phyloP scores from a whole-genome alignment of 257 asterid species.

The Nicotiana obtusifolia region DNA sequence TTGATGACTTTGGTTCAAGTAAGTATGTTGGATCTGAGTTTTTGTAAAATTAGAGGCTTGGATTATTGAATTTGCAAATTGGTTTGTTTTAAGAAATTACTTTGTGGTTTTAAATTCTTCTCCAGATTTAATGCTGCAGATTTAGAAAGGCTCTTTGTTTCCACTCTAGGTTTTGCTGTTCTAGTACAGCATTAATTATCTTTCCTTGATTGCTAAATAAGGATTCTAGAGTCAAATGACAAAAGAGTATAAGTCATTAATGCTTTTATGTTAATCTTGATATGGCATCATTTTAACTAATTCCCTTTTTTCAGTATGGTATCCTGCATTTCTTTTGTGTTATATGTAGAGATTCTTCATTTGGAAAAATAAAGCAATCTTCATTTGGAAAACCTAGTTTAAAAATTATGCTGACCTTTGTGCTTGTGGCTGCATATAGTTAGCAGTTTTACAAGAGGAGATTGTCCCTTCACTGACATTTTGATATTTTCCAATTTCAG shows the following conservation, averaged over 20 bases:
- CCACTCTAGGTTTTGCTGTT: slow-evolving; percentile 14
- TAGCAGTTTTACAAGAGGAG: slow-evolving; percentile 4
- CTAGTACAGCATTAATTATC: slow-evolving; percentile 14
- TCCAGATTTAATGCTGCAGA: slow-evolving; percentile 41
- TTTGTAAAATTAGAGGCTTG: slow-evolving; percentile 8
- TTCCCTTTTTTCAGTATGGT: not conserved
- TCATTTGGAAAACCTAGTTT: slow-evolving; percentile 6
- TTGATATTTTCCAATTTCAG: slow-evolving; percentile 21
- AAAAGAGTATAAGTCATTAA: not conserved
- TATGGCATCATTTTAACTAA: slow-evolving; percentile 3
- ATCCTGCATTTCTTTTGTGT: not conserved
- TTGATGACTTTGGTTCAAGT: slow-evolving; percentile 28
- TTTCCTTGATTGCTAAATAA: not conserved
- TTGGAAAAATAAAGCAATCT: not conserved
- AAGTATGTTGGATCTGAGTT: slow-evolving; percentile 67
- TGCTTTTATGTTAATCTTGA: not conserved
- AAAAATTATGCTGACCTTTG: not conserved
- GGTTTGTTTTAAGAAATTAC: not conserved
- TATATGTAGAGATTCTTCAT: not conserved
- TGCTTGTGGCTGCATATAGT: not conserved
- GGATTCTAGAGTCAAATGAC: not conserved
- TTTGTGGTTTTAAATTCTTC: not conserved
- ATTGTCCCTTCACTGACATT: not conserved
- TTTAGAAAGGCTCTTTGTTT: slow-evolving; percentile 21
- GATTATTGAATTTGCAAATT: slow-evolving; percentile 14